Percentiles rank a stretch among this genome's conserved stretches.
Evolutionary conservation across 306 rosid genomes (phyloP).

Genomic region (Quercus cerris): DNA sequence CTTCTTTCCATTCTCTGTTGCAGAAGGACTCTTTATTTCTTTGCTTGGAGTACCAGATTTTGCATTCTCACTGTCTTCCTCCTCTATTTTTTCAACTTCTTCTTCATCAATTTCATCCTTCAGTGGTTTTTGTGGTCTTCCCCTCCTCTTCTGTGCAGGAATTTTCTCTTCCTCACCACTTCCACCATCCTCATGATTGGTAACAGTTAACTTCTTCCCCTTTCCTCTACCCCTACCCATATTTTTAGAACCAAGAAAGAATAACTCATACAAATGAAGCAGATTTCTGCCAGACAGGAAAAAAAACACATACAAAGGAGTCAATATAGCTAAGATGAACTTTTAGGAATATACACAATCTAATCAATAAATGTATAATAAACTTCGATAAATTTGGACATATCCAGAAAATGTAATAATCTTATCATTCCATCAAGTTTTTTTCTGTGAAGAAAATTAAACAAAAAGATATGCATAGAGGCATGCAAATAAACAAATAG

Average conservation of each 20-base stretch:
- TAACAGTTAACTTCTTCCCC: constrained; percentile 48
- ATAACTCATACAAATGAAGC: constrained; percentile 44
- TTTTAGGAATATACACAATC: neutral
- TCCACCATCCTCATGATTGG: constrained; percentile 41
- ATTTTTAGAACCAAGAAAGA: constrained; percentile 31
- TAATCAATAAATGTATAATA: neutral
- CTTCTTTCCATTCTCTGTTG: constrained; percentile 43
- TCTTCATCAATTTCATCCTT: constrained; percentile 55
- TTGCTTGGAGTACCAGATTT: constrained; percentile 36
- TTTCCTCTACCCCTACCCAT: constrained; percentile 75
- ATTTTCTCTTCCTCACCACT: constrained; percentile 54
- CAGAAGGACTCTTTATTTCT: constrained; percentile 35
- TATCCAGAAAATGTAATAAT: neutral
- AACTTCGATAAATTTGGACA: neutral
- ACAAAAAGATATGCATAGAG: neutral
- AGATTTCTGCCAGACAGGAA: constrained; percentile 35
- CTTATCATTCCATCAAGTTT: neutral
- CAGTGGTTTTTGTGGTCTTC: constrained; percentile 47
- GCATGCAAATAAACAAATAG: too few relatives aligned
- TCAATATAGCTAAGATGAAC: neutral
- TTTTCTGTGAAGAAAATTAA: neutral
- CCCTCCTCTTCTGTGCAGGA: constrained; percentile 52
- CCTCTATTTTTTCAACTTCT: constrained; percentile 40
- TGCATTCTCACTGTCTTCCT: constrained; percentile 37
- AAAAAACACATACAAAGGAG: constrained; percentile 11